Percentiles rank a stretch among this genome's conserved stretches.
Evolutionary conservation across 2,329 filamentous ascomycete species (phyloP).

Genomic region (Fonsecaea pedrosoi): DNA sequence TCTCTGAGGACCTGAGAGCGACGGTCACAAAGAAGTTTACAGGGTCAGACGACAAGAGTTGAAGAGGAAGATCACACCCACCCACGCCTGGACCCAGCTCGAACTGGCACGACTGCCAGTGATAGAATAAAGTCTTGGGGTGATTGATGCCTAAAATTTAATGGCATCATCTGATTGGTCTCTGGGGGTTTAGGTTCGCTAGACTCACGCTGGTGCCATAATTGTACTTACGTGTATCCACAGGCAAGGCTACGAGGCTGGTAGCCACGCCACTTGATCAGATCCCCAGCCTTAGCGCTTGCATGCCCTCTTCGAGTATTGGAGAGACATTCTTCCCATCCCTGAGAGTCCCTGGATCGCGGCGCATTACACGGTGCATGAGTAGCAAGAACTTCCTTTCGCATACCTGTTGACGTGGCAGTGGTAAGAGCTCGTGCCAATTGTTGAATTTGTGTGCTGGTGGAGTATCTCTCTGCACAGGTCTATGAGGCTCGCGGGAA

Average conservation of each 20-base stretch:
- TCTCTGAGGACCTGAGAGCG: background rate
- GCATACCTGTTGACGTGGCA: too few species aligned
- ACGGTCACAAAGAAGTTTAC: background rate
- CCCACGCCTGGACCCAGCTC: too few species aligned
- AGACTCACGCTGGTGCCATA: background rate
- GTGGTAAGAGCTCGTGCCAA: too few species aligned
- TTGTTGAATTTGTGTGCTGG: too few species aligned
- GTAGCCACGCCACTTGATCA: background rate
- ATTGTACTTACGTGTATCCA: background rate
- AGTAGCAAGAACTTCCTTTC: too few species aligned
- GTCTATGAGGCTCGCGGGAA: too few species aligned
- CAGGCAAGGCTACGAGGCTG: background rate
- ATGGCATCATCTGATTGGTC: background rate
- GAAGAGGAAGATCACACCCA: too few species aligned
- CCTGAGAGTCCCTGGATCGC: too few species aligned
- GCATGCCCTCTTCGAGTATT: too few species aligned
- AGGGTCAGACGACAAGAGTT: background rate
- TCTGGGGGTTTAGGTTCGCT: background rate
- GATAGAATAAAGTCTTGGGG: background rate
- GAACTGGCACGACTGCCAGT: background rate
- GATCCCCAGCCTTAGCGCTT: background rate
- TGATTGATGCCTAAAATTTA: constrained; percentile 2
- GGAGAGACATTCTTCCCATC: too few species aligned
- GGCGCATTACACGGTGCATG: too few species aligned
- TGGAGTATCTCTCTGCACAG: too few species aligned